Base-by-base conservation (phyloP, 2,329 filamentous ascomycete genomes). In the Colletotrichum musicola region DNA sequence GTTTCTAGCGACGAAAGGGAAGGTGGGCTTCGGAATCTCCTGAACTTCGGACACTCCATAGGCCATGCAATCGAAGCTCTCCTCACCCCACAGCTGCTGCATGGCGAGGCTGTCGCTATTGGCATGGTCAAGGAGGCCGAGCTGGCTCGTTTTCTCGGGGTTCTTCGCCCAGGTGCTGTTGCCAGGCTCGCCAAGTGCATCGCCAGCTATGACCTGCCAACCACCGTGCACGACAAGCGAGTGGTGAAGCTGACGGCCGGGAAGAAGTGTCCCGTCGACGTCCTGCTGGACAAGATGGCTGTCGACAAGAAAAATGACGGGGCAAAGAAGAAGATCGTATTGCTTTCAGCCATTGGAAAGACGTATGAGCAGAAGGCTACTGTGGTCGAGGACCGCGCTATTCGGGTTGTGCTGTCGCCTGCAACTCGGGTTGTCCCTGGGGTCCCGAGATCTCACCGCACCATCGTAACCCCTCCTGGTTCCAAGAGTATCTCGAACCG, bases 221-320 rank as follows among this genome's bases (percentile, higher is more conserved):
- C 92, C 4, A 94, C 94, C 0, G 80, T 98, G 9, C 87, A 92
- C 42, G 95, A 99, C 81, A 93, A 94, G 78, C 89, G 90, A 35
- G 91, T 99, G 50, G 87, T 92, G 50, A 93, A 91, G 75, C 83
- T 96, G 70, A 95, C 94, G 4, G 95, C 94, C 1, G 93, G 92
- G 61, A 98, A 97, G 81, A 86, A 89, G 72, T 99, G 96, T 77
- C 91, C 93, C 0, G 93, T 98, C 2, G 93, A 98, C 73, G 88
- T 92, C 42, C 81, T 99, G 59, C 86, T 99, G 64, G 87, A 92
- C 72, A 97, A 97, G 78, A 99, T 99, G 96, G 94, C 92, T 0
- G 92, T 99, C 9, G 96, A 99, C 82, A 99, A 99, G 87, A 99
- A 99, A 85, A 99, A 99, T 73, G 93, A 97, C 51, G 96, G 96